Conservation (phyloP, 441 rosid genomes). For the Sinapis alba region DNA sequence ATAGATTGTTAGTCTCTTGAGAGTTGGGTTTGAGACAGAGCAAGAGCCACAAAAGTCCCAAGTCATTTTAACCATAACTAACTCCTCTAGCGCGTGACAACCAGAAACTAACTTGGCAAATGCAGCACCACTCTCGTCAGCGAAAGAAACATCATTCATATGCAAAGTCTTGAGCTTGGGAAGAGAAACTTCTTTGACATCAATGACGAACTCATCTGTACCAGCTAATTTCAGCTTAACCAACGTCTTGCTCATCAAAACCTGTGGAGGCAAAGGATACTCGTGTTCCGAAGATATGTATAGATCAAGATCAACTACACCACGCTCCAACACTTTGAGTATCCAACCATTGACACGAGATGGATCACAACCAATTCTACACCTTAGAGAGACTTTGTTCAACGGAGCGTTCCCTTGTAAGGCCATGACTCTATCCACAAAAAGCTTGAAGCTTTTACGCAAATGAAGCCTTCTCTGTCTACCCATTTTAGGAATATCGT, state of each 20-base stretch:
- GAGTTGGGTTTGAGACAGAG: slow-evolving; percentile 16
- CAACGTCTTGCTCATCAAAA: slow-evolving; percentile 24
- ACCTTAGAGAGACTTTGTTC: slow-evolving; percentile 22
- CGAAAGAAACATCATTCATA: neutral
- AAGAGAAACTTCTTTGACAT: neutral
- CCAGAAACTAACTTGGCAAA: slow-evolving; percentile 29
- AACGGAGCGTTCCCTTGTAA: slow-evolving; percentile 32
- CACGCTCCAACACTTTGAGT: slow-evolving; percentile 27
- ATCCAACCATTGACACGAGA: slow-evolving; percentile 26
- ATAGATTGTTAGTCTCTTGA: slow-evolving; percentile 14
- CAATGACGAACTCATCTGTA: slow-evolving; percentile 6
- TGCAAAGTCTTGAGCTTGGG: slow-evolving; percentile 28
- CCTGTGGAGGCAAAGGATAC: slow-evolving; percentile 14
- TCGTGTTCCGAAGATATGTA: neutral
- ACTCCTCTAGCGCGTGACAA: slow-evolving; percentile 29
- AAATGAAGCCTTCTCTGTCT: neutral
- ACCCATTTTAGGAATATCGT: slow-evolving; percentile 13
- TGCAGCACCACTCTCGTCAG: slow-evolving; percentile 16
- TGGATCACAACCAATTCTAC: neutral
- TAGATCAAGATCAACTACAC: slow-evolving; percentile 3
- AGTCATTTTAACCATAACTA: neutral
- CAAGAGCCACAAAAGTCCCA: neutral
- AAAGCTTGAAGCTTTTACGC: slow-evolving; percentile 22
- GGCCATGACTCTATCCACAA: slow-evolving; percentile 21
- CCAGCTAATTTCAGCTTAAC: slow-evolving; percentile 24